phyloP scores from a whole-genome alignment of 176 grass and related monocot genomes.

The Triticum timopheevii region DNA sequence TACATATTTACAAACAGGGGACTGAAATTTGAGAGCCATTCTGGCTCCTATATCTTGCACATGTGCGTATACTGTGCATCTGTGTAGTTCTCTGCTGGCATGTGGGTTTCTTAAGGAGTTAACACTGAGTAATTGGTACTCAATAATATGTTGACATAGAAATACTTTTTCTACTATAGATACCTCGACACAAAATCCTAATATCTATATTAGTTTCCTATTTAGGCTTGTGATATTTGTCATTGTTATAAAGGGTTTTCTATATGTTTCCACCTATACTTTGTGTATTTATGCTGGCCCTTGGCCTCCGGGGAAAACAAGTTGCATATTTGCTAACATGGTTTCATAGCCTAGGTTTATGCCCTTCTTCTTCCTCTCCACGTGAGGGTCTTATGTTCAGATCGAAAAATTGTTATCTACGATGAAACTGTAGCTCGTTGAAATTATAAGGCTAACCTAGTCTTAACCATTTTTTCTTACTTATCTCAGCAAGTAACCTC shows the following conservation, averaged over 20 bases:
- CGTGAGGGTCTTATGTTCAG: neutral
- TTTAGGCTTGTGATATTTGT: neutral
- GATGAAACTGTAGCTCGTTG: neutral
- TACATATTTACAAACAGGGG: constrained; percentile 9
- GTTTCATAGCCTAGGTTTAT: neutral
- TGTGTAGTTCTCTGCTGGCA: neutral
- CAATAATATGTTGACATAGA: constrained; percentile 5
- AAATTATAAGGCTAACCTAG: neutral
- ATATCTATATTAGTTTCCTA: neutral
- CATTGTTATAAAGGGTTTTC: neutral
- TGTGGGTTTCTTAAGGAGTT: neutral
- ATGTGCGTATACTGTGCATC: neutral
- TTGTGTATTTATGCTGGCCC: neutral
- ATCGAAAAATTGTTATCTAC: neutral
- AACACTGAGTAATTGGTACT: neutral
- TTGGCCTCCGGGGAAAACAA: neutral
- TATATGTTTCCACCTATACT: neutral
- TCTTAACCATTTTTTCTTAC: neutral
- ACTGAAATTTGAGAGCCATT: constrained; percentile 5
- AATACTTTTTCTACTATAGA: neutral
- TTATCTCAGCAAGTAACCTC: neutral
- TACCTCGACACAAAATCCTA: neutral
- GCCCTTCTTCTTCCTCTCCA: neutral
- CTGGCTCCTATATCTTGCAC: neutral
- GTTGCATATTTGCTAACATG: neutral